phyloP scores from a whole-genome alignment of 169 alveolate genomes.

The Cryptosporidium baileyi region DNA sequence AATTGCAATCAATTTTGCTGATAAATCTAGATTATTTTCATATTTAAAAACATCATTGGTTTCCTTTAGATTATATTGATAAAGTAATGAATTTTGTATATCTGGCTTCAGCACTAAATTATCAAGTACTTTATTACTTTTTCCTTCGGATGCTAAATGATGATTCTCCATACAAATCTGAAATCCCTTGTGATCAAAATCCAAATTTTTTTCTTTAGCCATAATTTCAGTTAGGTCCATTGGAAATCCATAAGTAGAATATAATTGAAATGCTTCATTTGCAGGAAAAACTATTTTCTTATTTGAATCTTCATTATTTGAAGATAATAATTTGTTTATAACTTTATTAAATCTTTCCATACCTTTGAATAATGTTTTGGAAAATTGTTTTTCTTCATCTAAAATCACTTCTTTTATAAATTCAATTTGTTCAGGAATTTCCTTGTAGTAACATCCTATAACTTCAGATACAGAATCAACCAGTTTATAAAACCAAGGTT shows the following conservation, averaged over 20 bases:
- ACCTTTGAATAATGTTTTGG: constrained; percentile 86
- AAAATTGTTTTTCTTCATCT: constrained; percentile 87
- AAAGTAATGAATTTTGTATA: not conserved
- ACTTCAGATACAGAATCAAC: constrained; percentile 82
- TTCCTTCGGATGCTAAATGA: constrained; percentile 82
- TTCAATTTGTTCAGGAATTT: constrained; percentile 79
- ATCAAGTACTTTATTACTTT: constrained; percentile 4
- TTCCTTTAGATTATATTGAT: constrained; percentile 14
- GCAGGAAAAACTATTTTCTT: constrained; percentile 76
- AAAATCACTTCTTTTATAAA: constrained; percentile 79
- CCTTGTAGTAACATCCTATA: constrained; percentile 86
- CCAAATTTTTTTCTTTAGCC: constrained; percentile 87
- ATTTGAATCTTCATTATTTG: not conserved
- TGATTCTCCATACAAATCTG: constrained; percentile 80
- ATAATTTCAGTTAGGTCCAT: constrained; percentile 90
- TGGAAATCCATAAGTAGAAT: constrained; percentile 92
- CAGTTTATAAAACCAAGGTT: constrained; percentile 85
- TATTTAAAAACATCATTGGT: constrained; percentile 51
- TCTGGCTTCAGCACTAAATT: constrained; percentile 41
- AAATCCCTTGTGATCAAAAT: constrained; percentile 83
- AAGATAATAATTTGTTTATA: not conserved
- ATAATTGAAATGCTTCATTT: constrained; percentile 86
- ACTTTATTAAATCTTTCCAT: constrained; percentile 79
- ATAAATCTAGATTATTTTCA: not conserved
- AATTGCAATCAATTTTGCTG: constrained; percentile 38